Evolutionary conservation across 2,329 filamentous ascomycete species (phyloP), one percentile per base, ranked within the genome.

Genomic region (Zopfia rhizophila): DNA sequence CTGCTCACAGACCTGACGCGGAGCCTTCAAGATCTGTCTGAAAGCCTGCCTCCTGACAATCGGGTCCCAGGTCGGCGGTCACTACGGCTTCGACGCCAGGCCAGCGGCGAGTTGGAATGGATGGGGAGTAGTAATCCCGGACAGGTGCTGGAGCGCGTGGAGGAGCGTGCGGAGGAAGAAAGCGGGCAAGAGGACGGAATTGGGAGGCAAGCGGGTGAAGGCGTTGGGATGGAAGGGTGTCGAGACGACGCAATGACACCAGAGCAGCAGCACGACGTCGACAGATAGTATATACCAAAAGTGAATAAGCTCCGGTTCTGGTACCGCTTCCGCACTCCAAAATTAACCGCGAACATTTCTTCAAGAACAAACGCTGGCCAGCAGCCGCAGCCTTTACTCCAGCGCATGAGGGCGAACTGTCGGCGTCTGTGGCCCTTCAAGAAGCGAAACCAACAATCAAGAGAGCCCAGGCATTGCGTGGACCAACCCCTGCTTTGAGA

Each of bases 1-100:
- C 59, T 62, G 55, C 55, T 63, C 5, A 31, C 41, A 13, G 52
- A 57, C 29, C 33, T 61, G 3, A 44, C 41, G 17, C 10, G 11
- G 1, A 46, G 56, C 16, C 40, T 38, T 14, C 53, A 56, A 32
- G 38, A 41, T 1, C 38, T 61, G 2, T 57, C 55, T 1, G 50
- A 45, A 2, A 44, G n/a, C 13, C 37, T 63, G 7, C 55, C 51
- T n/a, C 55, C 54, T 7, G 53, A 62, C 19, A 38, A 35, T 7
- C 62, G 51, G 55, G 41, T 51, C 14, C 12, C 24, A 4, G 25
- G 35, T 1, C 10, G 17, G 10, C 25, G 30, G 5, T 7, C 19
- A 4, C 8, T 25, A 8, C 19, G 23, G 4, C 16, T 55, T 14
- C 30, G 46, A n/a, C 41, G 51, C 3, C 37, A 41, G 12, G 7